phyloP scores from a whole-genome alignment of 495 filamentous ascomycete species.

The Podospora conica region DNA sequence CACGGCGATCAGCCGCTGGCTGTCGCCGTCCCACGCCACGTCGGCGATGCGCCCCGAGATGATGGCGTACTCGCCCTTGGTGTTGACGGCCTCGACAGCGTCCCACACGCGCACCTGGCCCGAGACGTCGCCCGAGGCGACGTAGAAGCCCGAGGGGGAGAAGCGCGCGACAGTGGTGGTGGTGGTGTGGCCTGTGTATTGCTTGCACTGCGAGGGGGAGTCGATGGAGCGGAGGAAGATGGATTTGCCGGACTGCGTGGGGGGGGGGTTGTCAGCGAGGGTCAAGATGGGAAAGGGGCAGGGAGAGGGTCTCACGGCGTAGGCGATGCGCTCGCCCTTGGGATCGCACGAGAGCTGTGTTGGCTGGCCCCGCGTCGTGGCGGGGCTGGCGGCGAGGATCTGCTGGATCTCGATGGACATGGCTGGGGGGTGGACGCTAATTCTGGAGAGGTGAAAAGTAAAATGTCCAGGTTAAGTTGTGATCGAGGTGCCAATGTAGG shows the following conservation, averaged over 20 bases:
- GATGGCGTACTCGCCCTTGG: slow-evolving; percentile 84
- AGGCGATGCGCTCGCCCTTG: slow-evolving; percentile 89
- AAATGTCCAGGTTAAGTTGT: not conserved
- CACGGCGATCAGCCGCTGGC: slow-evolving; percentile 91
- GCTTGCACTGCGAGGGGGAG: slow-evolving; percentile 69
- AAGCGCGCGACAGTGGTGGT: slow-evolving; percentile 89
- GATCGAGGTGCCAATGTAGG: not conserved
- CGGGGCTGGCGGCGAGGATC: slow-evolving; percentile 57
- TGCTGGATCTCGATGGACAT: slow-evolving; percentile 52
- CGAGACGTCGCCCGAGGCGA: slow-evolving; percentile 85
- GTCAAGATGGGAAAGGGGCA: not conserved
- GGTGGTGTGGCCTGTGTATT: slow-evolving; percentile 86
- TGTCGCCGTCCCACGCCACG: slow-evolving; percentile 95
- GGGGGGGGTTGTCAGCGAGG: not conserved
- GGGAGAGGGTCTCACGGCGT: slow-evolving; percentile 59
- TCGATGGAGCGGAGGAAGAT: slow-evolving; percentile 92
- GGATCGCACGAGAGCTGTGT: slow-evolving; percentile 85
- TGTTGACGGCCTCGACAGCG: slow-evolving; percentile 56
- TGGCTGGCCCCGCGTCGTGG: slow-evolving; percentile 77
- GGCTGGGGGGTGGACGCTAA: not conserved
- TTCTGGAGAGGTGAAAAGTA: not conserved
- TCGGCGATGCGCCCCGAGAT: slow-evolving; percentile 94
- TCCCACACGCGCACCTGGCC: slow-evolving; percentile 91
- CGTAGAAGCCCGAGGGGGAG: slow-evolving; percentile 88
- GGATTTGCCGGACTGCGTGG: slow-evolving; percentile 81